Evolutionary conservation across 257 asterid species (phyloP).

Genomic region (Anisodus acutangulus): DNA sequence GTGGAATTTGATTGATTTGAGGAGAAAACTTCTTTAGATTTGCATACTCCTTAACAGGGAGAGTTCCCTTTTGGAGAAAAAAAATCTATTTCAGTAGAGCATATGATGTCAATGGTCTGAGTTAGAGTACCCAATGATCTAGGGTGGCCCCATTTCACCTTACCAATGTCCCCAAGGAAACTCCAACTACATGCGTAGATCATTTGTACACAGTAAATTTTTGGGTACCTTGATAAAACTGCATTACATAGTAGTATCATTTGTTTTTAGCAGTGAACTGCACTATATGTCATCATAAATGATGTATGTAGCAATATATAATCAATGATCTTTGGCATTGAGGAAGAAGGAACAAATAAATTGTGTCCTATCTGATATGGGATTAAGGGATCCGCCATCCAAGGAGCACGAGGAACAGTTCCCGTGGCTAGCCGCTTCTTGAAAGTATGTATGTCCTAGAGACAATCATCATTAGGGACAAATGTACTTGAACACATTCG

Average conservation of each 20-base stretch:
- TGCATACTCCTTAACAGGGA: too few species aligned
- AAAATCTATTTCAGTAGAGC: too few species aligned
- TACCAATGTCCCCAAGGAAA: too few species aligned
- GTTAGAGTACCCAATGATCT: too few species aligned
- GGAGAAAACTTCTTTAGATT: neutral
- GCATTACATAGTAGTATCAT: neutral
- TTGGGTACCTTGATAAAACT: neutral
- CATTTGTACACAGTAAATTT: too few species aligned
- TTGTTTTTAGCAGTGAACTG: neutral
- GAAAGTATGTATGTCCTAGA: too few species aligned
- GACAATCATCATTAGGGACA: too few species aligned
- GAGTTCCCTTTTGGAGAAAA: neutral
- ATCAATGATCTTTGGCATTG: constrained; percentile 60
- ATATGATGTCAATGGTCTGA: too few species aligned
- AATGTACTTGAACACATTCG: too few species aligned
- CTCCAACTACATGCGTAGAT: too few species aligned
- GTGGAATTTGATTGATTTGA: neutral
- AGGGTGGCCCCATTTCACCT: too few species aligned
- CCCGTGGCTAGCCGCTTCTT: constrained; percentile 43
- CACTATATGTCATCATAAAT: neutral
- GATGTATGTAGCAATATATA: constrained; percentile 29
- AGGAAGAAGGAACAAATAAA: constrained; percentile 61
- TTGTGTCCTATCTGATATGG: constrained; percentile 60
- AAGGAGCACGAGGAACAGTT: constrained; percentile 41
- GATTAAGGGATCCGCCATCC: constrained; percentile 51